phyloP scores from a whole-genome alignment of 78 protist genomes.

The Dictyostelium capitatum region DNA sequence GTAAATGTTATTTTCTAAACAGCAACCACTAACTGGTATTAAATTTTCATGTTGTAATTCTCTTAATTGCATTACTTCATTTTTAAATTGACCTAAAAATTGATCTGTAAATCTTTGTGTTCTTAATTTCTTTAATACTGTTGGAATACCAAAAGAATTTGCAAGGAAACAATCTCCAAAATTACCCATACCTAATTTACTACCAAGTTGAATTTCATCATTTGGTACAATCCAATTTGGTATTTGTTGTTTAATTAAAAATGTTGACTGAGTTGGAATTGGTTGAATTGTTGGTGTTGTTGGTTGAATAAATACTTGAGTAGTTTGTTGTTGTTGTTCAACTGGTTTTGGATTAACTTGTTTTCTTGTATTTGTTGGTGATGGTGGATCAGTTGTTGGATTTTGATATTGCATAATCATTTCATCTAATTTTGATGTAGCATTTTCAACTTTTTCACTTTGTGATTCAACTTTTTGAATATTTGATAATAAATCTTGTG shows the following conservation, averaged over 20 bases:
- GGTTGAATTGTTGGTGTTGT: background rate
- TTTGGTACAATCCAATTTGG: constrained; percentile 45
- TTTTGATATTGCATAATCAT: constrained; percentile 38
- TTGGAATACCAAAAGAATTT: constrained; percentile 7
- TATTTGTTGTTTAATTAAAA: background rate
- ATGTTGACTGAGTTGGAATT: background rate
- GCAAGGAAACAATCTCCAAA: constrained; percentile 57
- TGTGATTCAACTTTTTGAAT: constrained; percentile 21
- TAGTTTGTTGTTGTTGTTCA: constrained; percentile 14
- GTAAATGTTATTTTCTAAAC: constrained; percentile 11
- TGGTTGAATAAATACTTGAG: background rate
- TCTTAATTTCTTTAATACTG: constrained; percentile 27
- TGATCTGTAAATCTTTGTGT: constrained; percentile 52
- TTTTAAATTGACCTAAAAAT: constrained; percentile 21
- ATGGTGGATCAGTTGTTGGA: background rate
- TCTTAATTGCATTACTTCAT: background rate
- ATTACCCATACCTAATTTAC: constrained; percentile 35
- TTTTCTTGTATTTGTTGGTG: constrained; percentile 10
- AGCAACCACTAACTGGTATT: constrained; percentile 59
- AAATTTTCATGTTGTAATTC: constrained; percentile 59
- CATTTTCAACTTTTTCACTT: constrained; percentile 29
- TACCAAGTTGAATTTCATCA: constrained; percentile 20
- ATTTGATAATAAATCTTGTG: constrained; percentile 17
- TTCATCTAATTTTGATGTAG: constrained; percentile 33
- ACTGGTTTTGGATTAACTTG: background rate